Evolutionary conservation across 106 monocot genomes (phyloP), one percentile per base, ranked within the genome.

Genomic region (Dendrobium nobile): DNA sequence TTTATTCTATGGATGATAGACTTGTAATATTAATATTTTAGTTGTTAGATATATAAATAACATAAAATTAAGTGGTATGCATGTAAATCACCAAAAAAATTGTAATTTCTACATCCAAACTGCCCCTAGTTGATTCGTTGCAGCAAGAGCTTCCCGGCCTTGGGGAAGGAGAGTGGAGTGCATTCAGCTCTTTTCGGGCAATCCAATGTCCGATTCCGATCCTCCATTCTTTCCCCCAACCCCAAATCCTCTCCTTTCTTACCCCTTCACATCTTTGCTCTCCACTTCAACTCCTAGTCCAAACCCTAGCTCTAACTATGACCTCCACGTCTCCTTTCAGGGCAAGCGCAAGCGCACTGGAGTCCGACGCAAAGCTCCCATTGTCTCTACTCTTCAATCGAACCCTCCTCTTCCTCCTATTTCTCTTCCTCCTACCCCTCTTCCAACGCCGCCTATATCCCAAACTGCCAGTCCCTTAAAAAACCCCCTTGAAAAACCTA

Each of bases 331-430:
- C 86, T 79, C 89, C 73, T 85, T 84, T 88, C 85, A 77, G 24
- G 80, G 77, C 84, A 99, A 95, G 87, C 92, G 98, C 74, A 91
- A 95, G 89, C 98, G 98, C 87, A 87, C 98, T 44, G 92, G 95
- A 28, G 76, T 91, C 88, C 92, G 86, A 76, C 98, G 98, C 83
- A 88, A 85, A 33, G 79, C 84, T 47, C 42, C 80, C 7, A 77
- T 85, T 13, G 77, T 44, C 17, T 47, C 75, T 55, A 67, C 82
- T 51, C 28, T 67, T 61, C 64, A 75, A 41, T 44, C 79, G 20
- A 7, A 80, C 65, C 2, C 82, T 75, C 54, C 77, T 24, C 73
- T 24, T 70, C 77, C 82, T 28, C 79, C 76, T 54, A 27, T 18
- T 56, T 68, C 20, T 26, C 59, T 67, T 4, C 81, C 80, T 19